phyloP scores from a whole-genome alignment of 1,284 basidiomycete genomes.

The Trichosporon sp. region DNA sequence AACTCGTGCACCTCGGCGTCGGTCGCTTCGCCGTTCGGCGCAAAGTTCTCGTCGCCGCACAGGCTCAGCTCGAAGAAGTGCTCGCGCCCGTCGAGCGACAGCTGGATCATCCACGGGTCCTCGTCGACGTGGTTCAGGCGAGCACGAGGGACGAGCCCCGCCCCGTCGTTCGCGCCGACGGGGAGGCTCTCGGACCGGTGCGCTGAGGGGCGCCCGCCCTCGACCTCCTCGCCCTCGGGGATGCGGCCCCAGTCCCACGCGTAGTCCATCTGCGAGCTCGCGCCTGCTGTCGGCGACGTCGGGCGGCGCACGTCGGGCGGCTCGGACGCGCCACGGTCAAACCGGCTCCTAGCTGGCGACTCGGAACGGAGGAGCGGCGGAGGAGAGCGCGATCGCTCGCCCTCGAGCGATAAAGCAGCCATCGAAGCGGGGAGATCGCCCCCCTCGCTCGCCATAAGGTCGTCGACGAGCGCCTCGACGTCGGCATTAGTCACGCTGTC shows the following conservation, averaged over 20 bases:
- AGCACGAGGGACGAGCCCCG: neutral
- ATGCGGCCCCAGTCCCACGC: constrained; percentile 45
- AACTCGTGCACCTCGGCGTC: constrained; percentile 42
- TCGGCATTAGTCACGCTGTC: constrained; percentile 8
- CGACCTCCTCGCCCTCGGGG: constrained; percentile 15
- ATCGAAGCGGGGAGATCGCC: constrained; percentile 10
- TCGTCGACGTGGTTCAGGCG: constrained; percentile 47
- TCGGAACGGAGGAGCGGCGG: neutral
- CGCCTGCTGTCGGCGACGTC: constrained; percentile 10
- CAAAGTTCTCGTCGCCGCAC: constrained; percentile 38
- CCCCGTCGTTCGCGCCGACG: neutral
- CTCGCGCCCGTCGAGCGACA: constrained; percentile 43
- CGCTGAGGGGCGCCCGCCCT: neutral
- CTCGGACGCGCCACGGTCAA: constrained; percentile 14
- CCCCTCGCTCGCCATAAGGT: constrained; percentile 14
- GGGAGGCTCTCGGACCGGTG: constrained; percentile 12
- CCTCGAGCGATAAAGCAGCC: constrained; percentile 14
- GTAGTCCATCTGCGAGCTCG: constrained; percentile 31
- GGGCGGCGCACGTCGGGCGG: constrained; percentile 18
- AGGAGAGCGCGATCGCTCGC: neutral
- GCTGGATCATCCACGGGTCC: constrained; percentile 50
- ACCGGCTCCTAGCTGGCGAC: constrained; percentile 3
- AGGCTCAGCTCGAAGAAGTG: constrained; percentile 53
- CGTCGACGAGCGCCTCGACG: constrained; percentile 14
- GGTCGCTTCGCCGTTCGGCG: constrained; percentile 24